Conservation (phyloP, 1,284 basidiomycete genomes). For the Phellinidium pouzarii region DNA sequence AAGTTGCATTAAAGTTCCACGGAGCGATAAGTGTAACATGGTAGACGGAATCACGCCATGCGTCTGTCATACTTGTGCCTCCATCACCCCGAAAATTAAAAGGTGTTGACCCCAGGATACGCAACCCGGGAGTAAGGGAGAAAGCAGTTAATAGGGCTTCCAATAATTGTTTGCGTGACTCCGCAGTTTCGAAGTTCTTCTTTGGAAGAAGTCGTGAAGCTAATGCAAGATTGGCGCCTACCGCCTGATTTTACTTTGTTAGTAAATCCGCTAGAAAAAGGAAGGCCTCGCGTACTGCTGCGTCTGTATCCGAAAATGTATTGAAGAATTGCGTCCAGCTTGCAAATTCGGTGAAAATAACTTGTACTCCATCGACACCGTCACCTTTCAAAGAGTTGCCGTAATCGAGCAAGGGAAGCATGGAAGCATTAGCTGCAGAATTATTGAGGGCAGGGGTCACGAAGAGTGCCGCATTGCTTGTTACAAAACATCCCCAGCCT, state of each 20-base stretch:
- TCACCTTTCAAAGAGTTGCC: slow-evolving; percentile 27
- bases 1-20: slow-evolving; percentile 26
- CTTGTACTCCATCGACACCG: slow-evolving; percentile 25
- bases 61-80: slow-evolving; percentile 24
- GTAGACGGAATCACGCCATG: slow-evolving; percentile 25
- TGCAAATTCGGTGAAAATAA: slow-evolving; percentile 30
- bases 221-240: slow-evolving; percentile 34
- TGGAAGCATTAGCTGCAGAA: slow-evolving; percentile 31
- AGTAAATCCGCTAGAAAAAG: not conserved
- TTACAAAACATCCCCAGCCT: slow-evolving; percentile 48
- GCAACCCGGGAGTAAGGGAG: slow-evolving; percentile 19
- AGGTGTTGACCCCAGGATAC: slow-evolving; percentile 25
- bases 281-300: slow-evolving; percentile 20
- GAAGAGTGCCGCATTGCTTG: slow-evolving; percentile 27
- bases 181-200: slow-evolving; percentile 29
- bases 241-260: slow-evolving; percentile 28
- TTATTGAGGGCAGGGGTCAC: slow-evolving; percentile 24
- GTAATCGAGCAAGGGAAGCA: slow-evolving; percentile 36
- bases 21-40: slow-evolving; percentile 23
- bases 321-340: slow-evolving; percentile 36
- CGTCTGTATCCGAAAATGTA: slow-evolving; percentile 28
- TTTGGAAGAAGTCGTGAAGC: slow-evolving; percentile 39
- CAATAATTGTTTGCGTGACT: slow-evolving; percentile 28
- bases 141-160: slow-evolving; percentile 31
- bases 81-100: slow-evolving; percentile 22